Evolutionary conservation across 2,329 filamentous ascomycete genomes (phyloP), one percentile per base, ranked within the genome.

Genomic region (Alternaria ventricosa): DNA sequence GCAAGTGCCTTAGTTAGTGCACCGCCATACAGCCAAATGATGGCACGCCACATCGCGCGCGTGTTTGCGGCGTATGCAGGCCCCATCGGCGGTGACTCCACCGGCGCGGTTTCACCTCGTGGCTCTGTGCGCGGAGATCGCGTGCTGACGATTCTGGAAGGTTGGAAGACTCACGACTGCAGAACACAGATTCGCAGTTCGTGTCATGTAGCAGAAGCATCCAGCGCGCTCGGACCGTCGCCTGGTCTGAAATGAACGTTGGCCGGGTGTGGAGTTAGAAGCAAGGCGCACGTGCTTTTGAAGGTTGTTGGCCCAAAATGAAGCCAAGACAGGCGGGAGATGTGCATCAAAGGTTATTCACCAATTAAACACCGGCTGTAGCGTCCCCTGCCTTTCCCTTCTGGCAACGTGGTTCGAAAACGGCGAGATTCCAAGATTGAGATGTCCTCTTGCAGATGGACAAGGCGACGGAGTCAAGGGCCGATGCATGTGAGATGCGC

Each of bases 321-420:
- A 57, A 41, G 54, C 54, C 59, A 61, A 61, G 59, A 28, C 54
- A 50, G 18, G 33, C 20, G 13, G 53, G 59, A 33, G 53, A 56
- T 61, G 59, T 57, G 59, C 59, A 61, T n/a, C 44, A 20, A 41
- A n/a, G 15, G 23, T 8, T 41, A 20, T 36, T 43, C 33, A 25
- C 59, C 59, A 61, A 61, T 61, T 47, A 45, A 23, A 41, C 33
- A 22, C 27, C 36, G 11, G 41, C 55, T 51, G 41, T 25, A 49
- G 27, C 13, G 46, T 54, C 55, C 60, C 60, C 60, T 54, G 46
- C 47, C 11, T 61, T 51, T 57, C 30, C 22, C 20, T 30, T 25
- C 27, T 47, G 43, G 44, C 33, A 23, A 41, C 49, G 30, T 23
- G 49, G 55, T 25, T 57, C 55, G 27, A 49, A 33, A 33, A 56